Evolutionary conservation across 768 basidiomycete genomes (phyloP).

Genomic region (Tubosaeta sp.): DNA sequence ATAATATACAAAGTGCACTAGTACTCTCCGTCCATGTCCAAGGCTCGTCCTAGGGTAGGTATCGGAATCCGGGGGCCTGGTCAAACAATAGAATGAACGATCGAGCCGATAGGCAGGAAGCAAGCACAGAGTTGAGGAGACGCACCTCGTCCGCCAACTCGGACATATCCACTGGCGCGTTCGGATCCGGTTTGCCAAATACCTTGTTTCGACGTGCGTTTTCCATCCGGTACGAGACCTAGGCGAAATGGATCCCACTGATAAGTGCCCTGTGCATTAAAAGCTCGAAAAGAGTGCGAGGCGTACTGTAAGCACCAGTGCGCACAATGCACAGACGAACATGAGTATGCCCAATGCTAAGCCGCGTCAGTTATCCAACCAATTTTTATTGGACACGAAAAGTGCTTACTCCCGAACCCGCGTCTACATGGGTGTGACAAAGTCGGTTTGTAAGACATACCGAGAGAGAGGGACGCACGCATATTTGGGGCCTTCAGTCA

Average conservation of each 20-base stretch:
- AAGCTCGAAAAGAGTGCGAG: not conserved
- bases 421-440: not conserved
- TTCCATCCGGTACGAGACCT: slow-evolving; percentile 63
- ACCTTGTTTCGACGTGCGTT: slow-evolving; percentile 51
- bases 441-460: not conserved
- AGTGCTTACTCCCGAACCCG: slow-evolving; percentile 1
- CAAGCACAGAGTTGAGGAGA: not conserved
- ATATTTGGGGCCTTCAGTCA: slow-evolving; percentile 38
- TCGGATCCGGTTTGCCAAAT: slow-evolving; percentile 47
- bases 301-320: slow-evolving; percentile 20
- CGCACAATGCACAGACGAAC: slow-evolving; percentile 19
- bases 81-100: too few relatives aligned
- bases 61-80: slow-evolving; percentile 1
- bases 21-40: too few relatives aligned
- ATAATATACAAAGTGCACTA: too few relatives aligned
- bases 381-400: not conserved
- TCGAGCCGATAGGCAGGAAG: not conserved
- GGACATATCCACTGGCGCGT: slow-evolving; percentile 56
- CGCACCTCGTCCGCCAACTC: slow-evolving; percentile 63
- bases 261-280: not conserved
- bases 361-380: not conserved
- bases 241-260: too few relatives aligned
- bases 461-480: slow-evolving; percentile 20
- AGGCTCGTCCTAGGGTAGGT: not conserved
- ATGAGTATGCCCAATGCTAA: slow-evolving; percentile 20